Base-by-base conservation (phyloP, 1,139 yeast species). In the Geotrichum aggregatum region DNA sequence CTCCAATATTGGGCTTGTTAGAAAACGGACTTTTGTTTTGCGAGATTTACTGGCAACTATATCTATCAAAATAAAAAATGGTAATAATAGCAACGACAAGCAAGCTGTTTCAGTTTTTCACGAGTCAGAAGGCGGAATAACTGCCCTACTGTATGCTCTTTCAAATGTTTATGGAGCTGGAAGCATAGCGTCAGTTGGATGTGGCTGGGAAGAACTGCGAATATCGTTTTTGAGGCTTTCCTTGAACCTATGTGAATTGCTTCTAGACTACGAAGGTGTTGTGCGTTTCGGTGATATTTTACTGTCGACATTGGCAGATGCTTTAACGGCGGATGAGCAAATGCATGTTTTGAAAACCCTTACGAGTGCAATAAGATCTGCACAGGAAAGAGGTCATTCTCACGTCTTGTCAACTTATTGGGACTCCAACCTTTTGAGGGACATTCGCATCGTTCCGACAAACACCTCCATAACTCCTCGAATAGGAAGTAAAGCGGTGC, bases 11-110 rank as follows among this genome's bases (percentile, higher is more conserved):
- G 82, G 83, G 0, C 75, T 85, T 63, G 58, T 66, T 7, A 73
- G 97, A 58, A 89, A 89, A 60, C 75, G 82, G 56, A 82, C 88
- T 0, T 82, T 91, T 58, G 76, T 86, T 33, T 66, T 88, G 10
- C 75, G 92, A 40, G 78, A 82, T 10, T 67, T 87, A 34, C 66
- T 87, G 31, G 74, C 76, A 4, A 73, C 78, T 5, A 63, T 84
- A 40, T 66, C 77, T 11, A 81, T 82, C 1, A 75, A 72, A 52
- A 61, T 74, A 14, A 51, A 56, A n/a, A 56, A 59, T 47, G 59
- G 62, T 8, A 53, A 61, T 11, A 54, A 52, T 18, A 33, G 38
- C 3, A 56, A 59, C 6, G 49, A 38, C 6, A 51, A 47, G 16
- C 50, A 49, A 11, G 49, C 45, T 33, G 33, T 51, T 33, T 43